Evolutionary conservation across 129 eudicot species (phyloP), one percentile per base, ranked within the genome.

Genomic region (Gnaphalium uliginosum): DNA sequence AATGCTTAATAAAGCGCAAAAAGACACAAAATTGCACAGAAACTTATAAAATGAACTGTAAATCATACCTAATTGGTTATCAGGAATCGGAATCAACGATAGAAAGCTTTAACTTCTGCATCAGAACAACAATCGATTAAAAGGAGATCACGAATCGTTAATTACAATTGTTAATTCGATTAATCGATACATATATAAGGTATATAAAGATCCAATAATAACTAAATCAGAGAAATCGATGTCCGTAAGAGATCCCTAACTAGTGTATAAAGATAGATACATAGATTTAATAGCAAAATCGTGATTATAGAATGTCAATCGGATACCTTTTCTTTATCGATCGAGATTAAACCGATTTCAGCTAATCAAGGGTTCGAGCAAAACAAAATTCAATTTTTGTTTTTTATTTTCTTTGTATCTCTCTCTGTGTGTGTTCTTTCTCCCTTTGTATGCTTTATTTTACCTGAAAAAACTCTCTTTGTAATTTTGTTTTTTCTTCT

Each of bases 91-190:
- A 78, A 79, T 79, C 80, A 71, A 76, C 71, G 48, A 57, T 79
- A 81, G 56, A 46, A 41, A 21, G 69, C 50, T 71, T 74, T 6
- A 33, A 51, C 65, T 70, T 80, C 88, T 79, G 87, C 90, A 86
- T 6, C 69, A 75, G 53, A 46, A 46, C 53, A 13, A 46, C 53
- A 46, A 39, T 39, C 4, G 17, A 46, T 46, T 46, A 46, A 46
- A 46, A 66, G 68, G 69, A 21, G 71, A 59, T 43, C 43, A 11
- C 33, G 30, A 70, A 69, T 78, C 81, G 35, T 69, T 13, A 29
- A 78, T 69, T 69, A 78, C 71, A 78, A 2, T 78, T 59, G 71
- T 54, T 35, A 71, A 51, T 32, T 71, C 54, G 73, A 77, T 59
- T 19, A 23, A 72, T 74, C 81, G 22, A 50, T 10, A 27, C 13